Evolutionary conservation across 1,284 basidiomycete genomes (phyloP).

Genomic region (Ceratobasidium sp.): DNA sequence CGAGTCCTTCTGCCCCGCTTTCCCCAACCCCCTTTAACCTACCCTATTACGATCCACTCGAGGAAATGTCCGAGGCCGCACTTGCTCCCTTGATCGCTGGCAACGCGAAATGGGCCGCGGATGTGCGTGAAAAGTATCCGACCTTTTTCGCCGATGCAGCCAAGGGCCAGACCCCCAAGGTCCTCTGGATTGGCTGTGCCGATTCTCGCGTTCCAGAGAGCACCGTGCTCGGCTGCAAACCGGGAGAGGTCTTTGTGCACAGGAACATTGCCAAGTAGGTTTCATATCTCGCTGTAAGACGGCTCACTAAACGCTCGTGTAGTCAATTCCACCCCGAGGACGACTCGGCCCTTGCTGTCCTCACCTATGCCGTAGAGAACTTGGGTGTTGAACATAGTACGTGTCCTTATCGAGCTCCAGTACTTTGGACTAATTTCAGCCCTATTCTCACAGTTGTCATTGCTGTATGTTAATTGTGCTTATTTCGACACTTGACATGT

Average conservation of each 20-base stretch:
- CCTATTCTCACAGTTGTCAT: constrained; percentile 23
- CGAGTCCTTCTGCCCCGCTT: neutral
- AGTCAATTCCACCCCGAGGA: constrained; percentile 85
- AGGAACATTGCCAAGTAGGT: constrained; percentile 69
- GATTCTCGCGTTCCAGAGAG: constrained; percentile 72
- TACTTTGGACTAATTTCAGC: constrained; percentile 6
- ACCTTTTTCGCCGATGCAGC: constrained; percentile 66
- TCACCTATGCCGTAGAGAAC: constrained; percentile 80
- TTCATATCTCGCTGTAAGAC: neutral
- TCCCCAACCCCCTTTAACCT: constrained; percentile 7
- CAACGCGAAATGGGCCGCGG: constrained; percentile 68
- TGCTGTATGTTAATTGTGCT: constrained; percentile 13
- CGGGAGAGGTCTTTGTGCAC: constrained; percentile 74
- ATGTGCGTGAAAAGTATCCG: constrained; percentile 63
- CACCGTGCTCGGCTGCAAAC: constrained; percentile 59
- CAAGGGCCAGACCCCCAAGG: constrained; percentile 74
- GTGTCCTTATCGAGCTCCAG: constrained; percentile 50
- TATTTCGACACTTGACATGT: constrained; percentile 33
- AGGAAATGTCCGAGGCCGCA: constrained; percentile 32
- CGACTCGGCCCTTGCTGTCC: constrained; percentile 76
- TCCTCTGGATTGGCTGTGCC: constrained; percentile 75
- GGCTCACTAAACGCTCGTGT: constrained; percentile 23
- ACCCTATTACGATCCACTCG: constrained; percentile 19
- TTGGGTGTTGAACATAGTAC: constrained; percentile 84
- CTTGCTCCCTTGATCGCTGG: constrained; percentile 58